Evolutionary conservation across 805 yeast species (phyloP).

Genomic region (Wickerhamiella azymoides): DNA sequence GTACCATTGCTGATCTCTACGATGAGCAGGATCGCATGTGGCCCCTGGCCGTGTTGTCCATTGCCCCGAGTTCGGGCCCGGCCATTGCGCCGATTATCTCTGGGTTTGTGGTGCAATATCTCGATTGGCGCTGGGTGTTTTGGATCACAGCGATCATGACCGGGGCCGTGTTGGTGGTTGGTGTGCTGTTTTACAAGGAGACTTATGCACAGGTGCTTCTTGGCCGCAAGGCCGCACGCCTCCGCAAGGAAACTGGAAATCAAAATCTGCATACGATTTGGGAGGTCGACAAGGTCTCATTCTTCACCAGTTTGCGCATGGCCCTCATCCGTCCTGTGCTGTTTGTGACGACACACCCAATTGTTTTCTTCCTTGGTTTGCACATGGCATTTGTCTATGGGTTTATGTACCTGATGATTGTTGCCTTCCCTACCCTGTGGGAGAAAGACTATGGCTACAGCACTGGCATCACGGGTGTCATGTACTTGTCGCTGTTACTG

Average conservation of each 20-base stretch:
- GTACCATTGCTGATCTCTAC: conserved; percentile 49
- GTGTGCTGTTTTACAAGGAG: conserved; percentile 37
- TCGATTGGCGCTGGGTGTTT: conserved; percentile 52
- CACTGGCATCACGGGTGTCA: conserved; percentile 39
- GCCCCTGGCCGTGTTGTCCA: conserved; percentile 42
- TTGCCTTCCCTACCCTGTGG: conserved; percentile 45
- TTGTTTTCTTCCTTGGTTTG: conserved; percentile 47
- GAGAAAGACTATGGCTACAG: conserved; percentile 33
- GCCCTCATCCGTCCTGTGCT: conserved; percentile 46
- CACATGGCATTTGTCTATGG: conserved; percentile 57
- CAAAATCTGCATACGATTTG: conserved; percentile 42
- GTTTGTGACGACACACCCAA: conserved; percentile 43
- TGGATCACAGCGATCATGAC: conserved; percentile 43
- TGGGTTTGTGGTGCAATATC: conserved; percentile 40
- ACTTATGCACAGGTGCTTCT: conserved; percentile 46
- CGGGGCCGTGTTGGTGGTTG: conserved; percentile 33
- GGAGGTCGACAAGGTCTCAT: conserved; percentile 27
- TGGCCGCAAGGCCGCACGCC: conserved; percentile 31
- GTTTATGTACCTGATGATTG: conserved; percentile 48
- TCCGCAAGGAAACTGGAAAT: conserved; percentile 45
- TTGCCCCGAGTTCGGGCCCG: conserved; percentile 52
- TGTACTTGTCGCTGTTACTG: conserved; percentile 43
- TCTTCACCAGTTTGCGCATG: conserved; percentile 20
- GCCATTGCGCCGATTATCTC: conserved; percentile 34
- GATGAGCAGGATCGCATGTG: conserved; percentile 36